Conservation (phyloP, 257 asterid species). For the Solanum corneliomulleri region DNA sequence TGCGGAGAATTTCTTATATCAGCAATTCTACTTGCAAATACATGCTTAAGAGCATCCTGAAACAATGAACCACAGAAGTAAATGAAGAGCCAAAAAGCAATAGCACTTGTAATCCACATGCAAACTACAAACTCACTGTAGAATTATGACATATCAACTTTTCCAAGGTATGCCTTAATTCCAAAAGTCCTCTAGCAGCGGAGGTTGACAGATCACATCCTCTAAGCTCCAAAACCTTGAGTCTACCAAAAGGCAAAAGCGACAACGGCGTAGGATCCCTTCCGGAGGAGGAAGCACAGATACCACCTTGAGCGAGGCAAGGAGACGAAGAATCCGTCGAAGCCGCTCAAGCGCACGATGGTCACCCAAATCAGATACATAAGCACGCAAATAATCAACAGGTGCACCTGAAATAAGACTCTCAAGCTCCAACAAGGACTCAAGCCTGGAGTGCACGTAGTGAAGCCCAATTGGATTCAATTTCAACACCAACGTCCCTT, state of each 20-base stretch:
- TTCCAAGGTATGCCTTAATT: conserved; percentile 83
- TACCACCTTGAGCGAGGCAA: conserved; percentile 74
- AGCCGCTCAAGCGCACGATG: conserved; percentile 95
- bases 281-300: conserved; percentile 61
- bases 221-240: conserved; percentile 80
- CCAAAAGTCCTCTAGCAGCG: conserved; percentile 70
- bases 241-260: conserved; percentile 58
- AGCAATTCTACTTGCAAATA: conserved; percentile 82
- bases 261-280: conserved; percentile 82
- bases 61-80: neutral
- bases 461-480: conserved; percentile 85
- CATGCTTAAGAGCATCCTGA: conserved; percentile 86
- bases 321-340: conserved; percentile 63
- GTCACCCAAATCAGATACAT: conserved; percentile 93
- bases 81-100: neutral
- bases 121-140: conserved; percentile 47
- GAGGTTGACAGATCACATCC: conserved; percentile 91
- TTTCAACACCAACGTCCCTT: conserved; percentile 67
- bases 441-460: conserved; percentile 80
- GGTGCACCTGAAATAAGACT: conserved; percentile 83
- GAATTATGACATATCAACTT: conserved; percentile 87
- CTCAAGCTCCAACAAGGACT: conserved; percentile 79
- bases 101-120: neutral
- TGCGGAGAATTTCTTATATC: conserved; percentile 76
- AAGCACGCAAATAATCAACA: conserved; percentile 90